Evolutionary conservation across 352 stramenopile species (phyloP), one percentile per base, ranked within the genome.

Genomic region (Globisporangium rhizosaccharum): DNA sequence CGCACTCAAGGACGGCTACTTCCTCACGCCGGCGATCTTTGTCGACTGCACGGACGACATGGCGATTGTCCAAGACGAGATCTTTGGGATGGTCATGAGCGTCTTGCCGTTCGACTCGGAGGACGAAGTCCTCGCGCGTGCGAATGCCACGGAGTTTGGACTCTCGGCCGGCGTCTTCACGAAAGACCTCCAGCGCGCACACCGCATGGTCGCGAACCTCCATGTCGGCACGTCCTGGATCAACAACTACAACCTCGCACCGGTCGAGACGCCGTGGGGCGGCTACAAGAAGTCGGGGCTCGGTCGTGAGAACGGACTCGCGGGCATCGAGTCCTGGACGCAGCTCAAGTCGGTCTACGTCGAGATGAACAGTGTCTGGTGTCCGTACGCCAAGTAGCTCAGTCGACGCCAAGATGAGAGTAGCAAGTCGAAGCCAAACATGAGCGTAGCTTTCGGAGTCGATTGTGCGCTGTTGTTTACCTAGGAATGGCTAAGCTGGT

Each of bases 261-360:
- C 87, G 5, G 78, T 87, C 30, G 75, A 92, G 59, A 82, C 90
- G 1, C 87, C 92, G 10, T 98, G 90, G 87, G 91, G 91, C 30
- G 93, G 93, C 11, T 88, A 79, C 65, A 98, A 98, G 75, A 70
- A 89, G 47, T 97, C 85, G 17, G 95, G 95, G 0, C 65, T 98
- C 8, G 94, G 94, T 14, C 84, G 90, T 47, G 94, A 98, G 67
- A 98, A 98, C 62, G 92, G 94, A 8, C 63, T 88, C 15, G 81
- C 82, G 1, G 85, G 83, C 18, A 68, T 94, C 45, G 67, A 94
- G 14, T 88, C 92, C 36, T 97, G 92, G 83, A 97, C 90, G 51
- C 87, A 97, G 68, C 65, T 94, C 48, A 96, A 96, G 65, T 96
- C 80, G 15, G 77, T 97, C 26, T 92, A 92, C 65, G 83, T 92